Conservation (phyloP, 75 land plant species). For the Sequoia sempervirens region DNA sequence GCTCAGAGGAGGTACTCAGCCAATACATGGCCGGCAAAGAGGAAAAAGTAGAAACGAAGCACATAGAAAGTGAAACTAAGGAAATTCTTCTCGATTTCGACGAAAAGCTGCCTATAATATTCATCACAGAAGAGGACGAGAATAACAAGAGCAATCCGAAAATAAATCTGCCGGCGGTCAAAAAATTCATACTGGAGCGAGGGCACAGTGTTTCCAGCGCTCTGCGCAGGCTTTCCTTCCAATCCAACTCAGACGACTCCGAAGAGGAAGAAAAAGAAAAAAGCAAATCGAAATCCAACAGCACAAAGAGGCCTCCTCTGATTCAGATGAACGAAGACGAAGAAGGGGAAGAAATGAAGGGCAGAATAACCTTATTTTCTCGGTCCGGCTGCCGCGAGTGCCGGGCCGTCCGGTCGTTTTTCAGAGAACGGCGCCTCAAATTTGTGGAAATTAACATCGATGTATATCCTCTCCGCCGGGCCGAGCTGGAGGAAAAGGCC, state of each 20-base stretch:
- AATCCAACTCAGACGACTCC: constrained; percentile 12
- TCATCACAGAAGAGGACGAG: not conserved
- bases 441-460: constrained; percentile 85
- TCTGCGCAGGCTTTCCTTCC: constrained; percentile 22
- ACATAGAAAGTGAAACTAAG: not conserved
- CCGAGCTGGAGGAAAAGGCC: constrained; percentile 52
- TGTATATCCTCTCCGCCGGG: constrained; percentile 48
- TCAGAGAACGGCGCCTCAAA: constrained; percentile 39
- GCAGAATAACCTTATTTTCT: constrained; percentile 73
- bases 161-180: constrained; percentile 19
- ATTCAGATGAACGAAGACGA: constrained; percentile 13
- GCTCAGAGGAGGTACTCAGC: not conserved
- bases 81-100: not conserved
- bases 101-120: not conserved
- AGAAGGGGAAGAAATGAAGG: constrained; percentile 29
- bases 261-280: not conserved
- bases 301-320: constrained; percentile 20
- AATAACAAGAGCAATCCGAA: not conserved
- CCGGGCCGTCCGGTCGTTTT: constrained; percentile 47
- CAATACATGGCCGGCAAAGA: not conserved
- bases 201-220: constrained; percentile 42
- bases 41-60: not conserved
- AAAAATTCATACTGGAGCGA: constrained; percentile 42
- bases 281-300: constrained; percentile 25
- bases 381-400: constrained; percentile 63